Evolutionary conservation across 2,329 filamentous ascomycete species (phyloP), one percentile per base, ranked within the genome.

Genomic region (Apiospora phragmitis): DNA sequence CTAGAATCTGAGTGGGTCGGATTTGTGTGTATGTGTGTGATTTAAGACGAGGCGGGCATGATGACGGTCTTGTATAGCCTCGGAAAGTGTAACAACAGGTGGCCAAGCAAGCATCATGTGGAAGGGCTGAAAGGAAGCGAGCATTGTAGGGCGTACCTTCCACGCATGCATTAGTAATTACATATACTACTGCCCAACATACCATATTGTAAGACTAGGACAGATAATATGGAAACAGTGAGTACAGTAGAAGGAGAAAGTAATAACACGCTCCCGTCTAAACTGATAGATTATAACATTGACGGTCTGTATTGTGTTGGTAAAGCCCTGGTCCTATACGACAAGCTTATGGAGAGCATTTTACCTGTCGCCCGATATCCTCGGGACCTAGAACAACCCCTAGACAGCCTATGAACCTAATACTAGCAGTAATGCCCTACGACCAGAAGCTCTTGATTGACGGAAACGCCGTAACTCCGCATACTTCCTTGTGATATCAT

Each of bases 1-100:
- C 94, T 74, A 91, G 92, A 79, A 90, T 98, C 80, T 97, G 81
- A 43, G 42, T 45, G n/a, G 8, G 9, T 62, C 12, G 32, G 9
- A 21, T 38, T 1, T n/a, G 18, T 4, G 14, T 21, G 11, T 38
- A 18, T 24, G 51, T n/a, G 32, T 21, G 18, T n/a, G 9, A n/a
- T 12, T n/a, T 11, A 18, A 66, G 24, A 67, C 32, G 65, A 42
- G 21, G 24, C n/a, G 38, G 38, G 5, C 38, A 18, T 32, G 21
- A 18, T 9, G 5, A 14, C 51, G 26, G 18, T 59, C 51, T 21
- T 4, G 16, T 59, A 59, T 16, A 26, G 51, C 21, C 26, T 21
- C 51, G 62, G 38, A n/a, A 45, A 67, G 65, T 32, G 42, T 29
- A 67, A 45, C 65, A 67, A 43, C 18, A 67, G 8, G 6, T 45